A percentile compares a stretch with the other conserved stretches of the same genome.
These are phyloP conservation scores for Taphrina communis DNA, from an alignment of 1,139 yeast species.

Conservation along the genomic window DNA sequence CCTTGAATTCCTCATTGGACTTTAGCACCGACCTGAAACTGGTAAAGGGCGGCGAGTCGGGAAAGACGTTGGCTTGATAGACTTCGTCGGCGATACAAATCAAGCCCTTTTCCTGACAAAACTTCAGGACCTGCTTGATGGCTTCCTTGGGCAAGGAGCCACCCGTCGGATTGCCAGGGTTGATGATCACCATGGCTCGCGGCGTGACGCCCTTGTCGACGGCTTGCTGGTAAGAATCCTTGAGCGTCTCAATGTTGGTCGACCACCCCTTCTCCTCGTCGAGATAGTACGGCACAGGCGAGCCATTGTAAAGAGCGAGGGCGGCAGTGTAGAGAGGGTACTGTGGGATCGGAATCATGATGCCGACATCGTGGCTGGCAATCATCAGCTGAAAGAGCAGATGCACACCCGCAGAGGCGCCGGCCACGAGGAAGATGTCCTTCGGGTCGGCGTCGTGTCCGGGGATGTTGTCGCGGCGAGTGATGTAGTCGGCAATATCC, in stretches of 20 bases:
- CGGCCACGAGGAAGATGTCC: slow-evolving; percentile 81
- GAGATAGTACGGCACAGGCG: slow-evolving; percentile 84
- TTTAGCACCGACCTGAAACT: slow-evolving; percentile 54
- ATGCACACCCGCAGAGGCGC: slow-evolving; percentile 91
- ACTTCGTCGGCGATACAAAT: slow-evolving; percentile 98
- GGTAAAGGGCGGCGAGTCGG: slow-evolving; percentile 55
- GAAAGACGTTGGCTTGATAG: slow-evolving; percentile 87
- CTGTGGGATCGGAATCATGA: slow-evolving; percentile 94
- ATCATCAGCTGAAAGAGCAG: slow-evolving; percentile 74
- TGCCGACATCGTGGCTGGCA: slow-evolving; percentile 72
- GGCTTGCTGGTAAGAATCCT: slow-evolving; percentile 61
- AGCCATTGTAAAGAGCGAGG: slow-evolving; percentile 77
- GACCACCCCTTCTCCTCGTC: slow-evolving; percentile 85
- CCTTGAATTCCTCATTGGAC: slow-evolving; percentile 60
- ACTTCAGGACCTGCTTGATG: slow-evolving; percentile 70
- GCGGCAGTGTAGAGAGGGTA: slow-evolving; percentile 96
- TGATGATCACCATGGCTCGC: slow-evolving; percentile 85
- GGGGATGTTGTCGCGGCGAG: slow-evolving; percentile 69
- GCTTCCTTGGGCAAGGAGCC: slow-evolving; percentile 69
- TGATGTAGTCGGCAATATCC: slow-evolving; percentile 79
- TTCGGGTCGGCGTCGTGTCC: slow-evolving; percentile 60
- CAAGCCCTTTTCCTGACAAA: slow-evolving; percentile 83
- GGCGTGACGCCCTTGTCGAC: slow-evolving; percentile 64
- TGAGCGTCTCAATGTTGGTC: slow-evolving; percentile 71
- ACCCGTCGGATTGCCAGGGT: slow-evolving; percentile 99